These are phyloP conservation scores for Trichomonascus vanleenenianus DNA, from an alignment of 805 yeast genomes.

Conservation along the genomic window DNA sequence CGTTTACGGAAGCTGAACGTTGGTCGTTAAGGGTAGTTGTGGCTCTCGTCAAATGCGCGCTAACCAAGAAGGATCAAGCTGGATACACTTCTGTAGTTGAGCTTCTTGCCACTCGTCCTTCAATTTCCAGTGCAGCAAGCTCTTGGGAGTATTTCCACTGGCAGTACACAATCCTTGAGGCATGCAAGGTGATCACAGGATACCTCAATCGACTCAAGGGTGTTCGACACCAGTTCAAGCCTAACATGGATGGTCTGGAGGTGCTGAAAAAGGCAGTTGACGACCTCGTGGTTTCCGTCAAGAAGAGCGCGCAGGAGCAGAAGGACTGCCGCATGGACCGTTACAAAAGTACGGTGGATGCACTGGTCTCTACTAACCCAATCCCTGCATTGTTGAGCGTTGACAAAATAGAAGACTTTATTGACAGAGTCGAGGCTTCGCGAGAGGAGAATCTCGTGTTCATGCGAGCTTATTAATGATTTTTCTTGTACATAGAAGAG, in stretches of 20 bases:
- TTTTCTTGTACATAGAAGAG: not conserved
- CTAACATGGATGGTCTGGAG: constrained; percentile 6
- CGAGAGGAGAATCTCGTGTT: constrained; percentile 2
- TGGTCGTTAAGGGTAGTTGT: constrained; percentile 27
- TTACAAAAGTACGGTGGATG: constrained; percentile 5
- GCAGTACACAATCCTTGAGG: constrained; percentile 23
- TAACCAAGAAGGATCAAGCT: constrained; percentile 1
- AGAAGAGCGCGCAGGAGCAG: constrained; percentile 11
- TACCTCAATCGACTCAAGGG: constrained; percentile 11
- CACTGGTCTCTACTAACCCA: constrained; percentile 2
- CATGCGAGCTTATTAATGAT: not conserved
- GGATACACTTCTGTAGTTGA: constrained; percentile 5
- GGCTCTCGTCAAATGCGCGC: constrained; percentile 12
- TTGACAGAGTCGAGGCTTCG: constrained; percentile 14
- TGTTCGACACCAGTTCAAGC: constrained; percentile 12
- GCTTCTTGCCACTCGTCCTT: not conserved
- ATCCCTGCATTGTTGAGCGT: no score
- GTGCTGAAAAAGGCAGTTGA: constrained; percentile 1
- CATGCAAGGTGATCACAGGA: constrained; percentile 14
- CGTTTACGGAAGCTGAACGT: constrained; percentile 32
- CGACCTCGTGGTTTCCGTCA: constrained; percentile 1
- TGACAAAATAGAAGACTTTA: no score
- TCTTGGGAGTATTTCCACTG: constrained; percentile 24
- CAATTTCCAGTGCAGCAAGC: not conserved
- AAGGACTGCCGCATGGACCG: constrained; percentile 10